These are phyloP conservation scores for Pseudoneurospora amorphoporcata DNA, from an alignment of 495 filamentous ascomycete species.

Conservation along the genomic window DNA sequence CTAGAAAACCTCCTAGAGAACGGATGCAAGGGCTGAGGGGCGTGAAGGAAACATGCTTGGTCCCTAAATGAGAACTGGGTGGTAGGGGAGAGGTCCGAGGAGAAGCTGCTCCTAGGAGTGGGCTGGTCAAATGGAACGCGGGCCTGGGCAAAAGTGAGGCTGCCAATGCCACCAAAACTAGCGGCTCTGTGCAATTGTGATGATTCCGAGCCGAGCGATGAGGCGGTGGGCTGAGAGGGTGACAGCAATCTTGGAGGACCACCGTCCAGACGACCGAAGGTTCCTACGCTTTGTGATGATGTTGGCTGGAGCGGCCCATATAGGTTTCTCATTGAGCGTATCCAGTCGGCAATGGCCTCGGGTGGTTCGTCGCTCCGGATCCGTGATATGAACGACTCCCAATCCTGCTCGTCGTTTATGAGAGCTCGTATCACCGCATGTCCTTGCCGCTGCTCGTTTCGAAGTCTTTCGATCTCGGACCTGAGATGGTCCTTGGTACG, in stretches of 20 bases:
- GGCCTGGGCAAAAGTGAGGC: constrained; percentile 1
- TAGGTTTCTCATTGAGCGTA: constrained; percentile 7
- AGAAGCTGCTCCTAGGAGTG: constrained; percentile 1
- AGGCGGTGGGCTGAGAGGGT: neutral
- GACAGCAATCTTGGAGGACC: neutral
- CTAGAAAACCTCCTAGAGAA: neutral
- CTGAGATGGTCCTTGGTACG: constrained; percentile 24
- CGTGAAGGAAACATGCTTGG: neutral
- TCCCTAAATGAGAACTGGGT: neutral
- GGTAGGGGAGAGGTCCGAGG: neutral
- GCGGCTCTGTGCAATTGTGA: neutral
- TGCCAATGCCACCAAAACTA: constrained; percentile 4
- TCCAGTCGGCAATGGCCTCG: constrained; percentile 20
- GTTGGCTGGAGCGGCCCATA: neutral
- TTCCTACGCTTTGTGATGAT: neutral
- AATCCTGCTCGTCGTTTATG: constrained; percentile 13
- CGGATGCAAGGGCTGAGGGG: neutral
- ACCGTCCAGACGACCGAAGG: neutral
- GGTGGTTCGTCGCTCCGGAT: constrained; percentile 19
- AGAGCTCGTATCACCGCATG: constrained; percentile 20
- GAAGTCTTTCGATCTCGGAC: constrained; percentile 21
- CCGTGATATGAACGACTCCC: constrained; percentile 11
- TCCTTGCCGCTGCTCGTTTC: constrained; percentile 17
- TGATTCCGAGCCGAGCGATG: neutral
- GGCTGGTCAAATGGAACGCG: neutral